Evolutionary conservation across 2,329 filamentous ascomycete species (phyloP).

Genomic region (Trichoderma citrinoviride): DNA sequence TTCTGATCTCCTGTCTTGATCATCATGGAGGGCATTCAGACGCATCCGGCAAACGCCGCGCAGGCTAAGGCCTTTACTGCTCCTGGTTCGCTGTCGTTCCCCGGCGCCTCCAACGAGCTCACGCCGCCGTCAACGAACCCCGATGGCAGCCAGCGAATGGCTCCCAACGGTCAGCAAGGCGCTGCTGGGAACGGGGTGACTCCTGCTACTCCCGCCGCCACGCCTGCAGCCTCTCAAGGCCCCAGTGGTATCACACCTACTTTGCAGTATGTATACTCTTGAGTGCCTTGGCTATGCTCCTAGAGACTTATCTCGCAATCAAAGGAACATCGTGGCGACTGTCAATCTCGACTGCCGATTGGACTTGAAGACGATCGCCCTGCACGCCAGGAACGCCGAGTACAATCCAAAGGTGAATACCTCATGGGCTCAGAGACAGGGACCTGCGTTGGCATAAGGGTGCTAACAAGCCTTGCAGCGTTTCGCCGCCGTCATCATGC

Average conservation of each 20-base stretch:
- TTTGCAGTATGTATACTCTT: conserved; percentile 82
- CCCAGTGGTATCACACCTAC: conserved; percentile 89
- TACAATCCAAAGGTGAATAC: conserved; percentile 89
- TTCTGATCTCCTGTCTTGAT: conserved; percentile 37
- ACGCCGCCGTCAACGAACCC: conserved; percentile 75
- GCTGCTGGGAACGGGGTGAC: conserved; percentile 74
- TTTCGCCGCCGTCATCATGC: conserved; percentile 99
- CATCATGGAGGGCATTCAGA: conserved; percentile 91
- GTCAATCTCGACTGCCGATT: conserved; percentile 97
- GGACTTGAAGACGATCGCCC: conserved; percentile 97
- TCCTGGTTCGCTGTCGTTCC: conserved; percentile 87
- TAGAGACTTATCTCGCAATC: conserved; percentile 53
- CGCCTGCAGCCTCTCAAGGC: conserved; percentile 76
- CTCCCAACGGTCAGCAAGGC: conserved; percentile 52
- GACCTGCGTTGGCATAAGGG: neutral
- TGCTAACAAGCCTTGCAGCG: conserved; percentile 55
- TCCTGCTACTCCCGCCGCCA: conserved; percentile 87
- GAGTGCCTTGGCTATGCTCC: conserved; percentile 35
- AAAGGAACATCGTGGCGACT: conserved; percentile 97
- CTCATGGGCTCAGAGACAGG: neutral
- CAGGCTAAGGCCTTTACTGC: conserved; percentile 97
- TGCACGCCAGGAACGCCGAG: conserved; percentile 97
- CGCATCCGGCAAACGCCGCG: conserved; percentile 84
- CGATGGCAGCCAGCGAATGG: conserved; percentile 44
- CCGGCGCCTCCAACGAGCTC: conserved; percentile 76